These are phyloP conservation scores for Chlorophyllum brunneum DNA, from an alignment of 768 basidiomycete genomes.

Conservation along the genomic window DNA sequence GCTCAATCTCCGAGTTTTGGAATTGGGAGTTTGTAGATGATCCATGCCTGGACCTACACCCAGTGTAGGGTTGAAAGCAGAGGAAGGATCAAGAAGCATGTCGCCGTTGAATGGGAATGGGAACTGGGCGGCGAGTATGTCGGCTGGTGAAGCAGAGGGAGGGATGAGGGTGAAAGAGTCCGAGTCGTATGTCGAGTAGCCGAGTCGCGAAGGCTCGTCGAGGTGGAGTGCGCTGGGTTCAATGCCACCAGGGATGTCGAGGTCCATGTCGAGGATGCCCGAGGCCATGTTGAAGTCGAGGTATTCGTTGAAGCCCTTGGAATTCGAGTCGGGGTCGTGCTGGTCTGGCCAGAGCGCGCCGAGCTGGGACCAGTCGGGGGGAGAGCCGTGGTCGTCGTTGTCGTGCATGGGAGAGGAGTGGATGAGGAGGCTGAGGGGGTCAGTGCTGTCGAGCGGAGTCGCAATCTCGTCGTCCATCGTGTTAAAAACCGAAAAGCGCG, in stretches of 20 bases:
- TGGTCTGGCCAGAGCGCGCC: constrained; percentile 45
- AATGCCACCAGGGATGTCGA: constrained; percentile 47
- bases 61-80: no score
- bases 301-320: constrained; percentile 40
- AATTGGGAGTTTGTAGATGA: constrained; percentile 23
- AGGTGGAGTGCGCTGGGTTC: constrained; percentile 65
- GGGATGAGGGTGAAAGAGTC: constrained; percentile 20
- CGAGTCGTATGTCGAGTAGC: constrained; percentile 22
- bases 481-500: background rate
- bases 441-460: constrained; percentile 41
- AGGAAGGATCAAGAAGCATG: constrained; percentile 20
- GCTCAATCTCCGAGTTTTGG: constrained; percentile 42
- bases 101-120: constrained; percentile 38
- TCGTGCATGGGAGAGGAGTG: constrained; percentile 39
- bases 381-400: constrained; percentile 20
- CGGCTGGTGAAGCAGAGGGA: constrained; percentile 18
- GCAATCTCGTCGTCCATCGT: background rate
- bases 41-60: constrained; percentile 19
- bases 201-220: constrained; percentile 24
- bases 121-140: constrained; percentile 26
- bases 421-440: constrained; percentile 57
- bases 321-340: constrained; percentile 29
- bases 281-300: constrained; percentile 37
- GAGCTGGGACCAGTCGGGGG: constrained; percentile 54
- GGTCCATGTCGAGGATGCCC: constrained; percentile 43